Conservation (phyloP, 2,329 filamentous ascomycete species). For the Cercospora brassicicola region DNA sequence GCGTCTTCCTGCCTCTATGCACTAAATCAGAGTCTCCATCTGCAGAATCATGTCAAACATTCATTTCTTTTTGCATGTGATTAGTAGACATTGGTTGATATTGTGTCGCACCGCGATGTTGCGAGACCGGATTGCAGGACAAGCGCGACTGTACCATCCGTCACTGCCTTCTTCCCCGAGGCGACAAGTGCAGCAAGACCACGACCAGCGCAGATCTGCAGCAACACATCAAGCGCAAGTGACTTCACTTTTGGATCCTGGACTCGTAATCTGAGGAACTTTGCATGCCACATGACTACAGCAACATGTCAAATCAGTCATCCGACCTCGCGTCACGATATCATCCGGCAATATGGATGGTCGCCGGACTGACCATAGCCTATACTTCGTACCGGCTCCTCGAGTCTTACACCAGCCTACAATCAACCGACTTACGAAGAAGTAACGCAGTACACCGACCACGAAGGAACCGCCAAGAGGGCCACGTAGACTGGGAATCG, state of each 20-base stretch:
- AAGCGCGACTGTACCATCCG: neutral
- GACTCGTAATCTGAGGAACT: neutral
- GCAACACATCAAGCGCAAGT: neutral
- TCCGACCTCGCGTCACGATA: conserved; percentile 37
- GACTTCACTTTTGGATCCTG: neutral
- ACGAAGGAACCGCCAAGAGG: conserved; percentile 17
- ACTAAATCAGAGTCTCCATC: neutral
- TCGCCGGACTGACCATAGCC: conserved; percentile 58
- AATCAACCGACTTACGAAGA: conserved; percentile 23
- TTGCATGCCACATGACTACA: conserved; percentile 20
- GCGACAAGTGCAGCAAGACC: neutral
- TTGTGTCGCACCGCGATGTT: neutral
- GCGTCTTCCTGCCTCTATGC: neutral
- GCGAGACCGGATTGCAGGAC: neutral
- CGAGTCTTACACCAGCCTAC: conserved; percentile 8
- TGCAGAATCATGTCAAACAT: neutral
- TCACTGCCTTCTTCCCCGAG: neutral
- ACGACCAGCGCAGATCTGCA: neutral
- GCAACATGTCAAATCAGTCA: conserved; percentile 26
- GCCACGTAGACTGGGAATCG: conserved; percentile 6
- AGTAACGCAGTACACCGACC: conserved; percentile 29
- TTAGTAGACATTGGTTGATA: neutral
- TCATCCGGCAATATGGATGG: conserved; percentile 55
- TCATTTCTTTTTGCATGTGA: neutral
- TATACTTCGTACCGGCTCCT: conserved; percentile 63